Conservation (phyloP, 2,329 filamentous ascomycete species). For the Fusarium sp. region DNA sequence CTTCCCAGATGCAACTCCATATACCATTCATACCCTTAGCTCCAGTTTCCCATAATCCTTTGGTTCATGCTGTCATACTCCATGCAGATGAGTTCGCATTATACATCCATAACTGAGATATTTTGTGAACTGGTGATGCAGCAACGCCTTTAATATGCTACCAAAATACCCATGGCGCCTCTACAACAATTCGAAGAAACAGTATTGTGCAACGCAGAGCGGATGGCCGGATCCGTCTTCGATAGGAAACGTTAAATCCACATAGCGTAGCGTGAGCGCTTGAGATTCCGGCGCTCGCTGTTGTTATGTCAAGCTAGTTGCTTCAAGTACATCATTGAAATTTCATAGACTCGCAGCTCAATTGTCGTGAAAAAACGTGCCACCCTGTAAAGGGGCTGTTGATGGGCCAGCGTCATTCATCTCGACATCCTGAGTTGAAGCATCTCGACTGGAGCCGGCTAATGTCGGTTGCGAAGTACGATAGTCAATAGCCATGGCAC, state of each 20-base stretch:
- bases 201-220: slow-evolving; percentile 46
- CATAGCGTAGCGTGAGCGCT: slow-evolving; percentile 23
- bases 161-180: slow-evolving; percentile 46
- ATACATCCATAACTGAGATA: slow-evolving; percentile 40
- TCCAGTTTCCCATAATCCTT: slow-evolving; percentile 39
- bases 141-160: slow-evolving; percentile 53
- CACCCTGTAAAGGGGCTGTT: slow-evolving; percentile 62
- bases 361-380: slow-evolving; percentile 64
- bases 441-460: slow-evolving; percentile 48
- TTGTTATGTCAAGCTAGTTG: slow-evolving; percentile 27
- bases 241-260: slow-evolving; percentile 35
- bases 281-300: slow-evolving; percentile 5
- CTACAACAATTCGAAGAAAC: slow-evolving; percentile 48
- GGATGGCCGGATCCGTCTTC: slow-evolving; percentile 41
- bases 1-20: slow-evolving; percentile 43
- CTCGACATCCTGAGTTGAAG: slow-evolving; percentile 60
- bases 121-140: slow-evolving; percentile 44
- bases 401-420: slow-evolving; percentile 68
- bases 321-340: slow-evolving; percentile 12
- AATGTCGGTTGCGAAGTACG: slow-evolving; percentile 47
- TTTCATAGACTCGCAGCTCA: slow-evolving; percentile 33
- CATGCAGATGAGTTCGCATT: slow-evolving; percentile 46
- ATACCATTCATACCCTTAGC: slow-evolving; percentile 38
- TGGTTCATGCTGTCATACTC: slow-evolving; percentile 44
- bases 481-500: slow-evolving; percentile 61